Conservation (phyloP, 108 stramenopile genomes). For the Skeletonema tropicum region DNA sequence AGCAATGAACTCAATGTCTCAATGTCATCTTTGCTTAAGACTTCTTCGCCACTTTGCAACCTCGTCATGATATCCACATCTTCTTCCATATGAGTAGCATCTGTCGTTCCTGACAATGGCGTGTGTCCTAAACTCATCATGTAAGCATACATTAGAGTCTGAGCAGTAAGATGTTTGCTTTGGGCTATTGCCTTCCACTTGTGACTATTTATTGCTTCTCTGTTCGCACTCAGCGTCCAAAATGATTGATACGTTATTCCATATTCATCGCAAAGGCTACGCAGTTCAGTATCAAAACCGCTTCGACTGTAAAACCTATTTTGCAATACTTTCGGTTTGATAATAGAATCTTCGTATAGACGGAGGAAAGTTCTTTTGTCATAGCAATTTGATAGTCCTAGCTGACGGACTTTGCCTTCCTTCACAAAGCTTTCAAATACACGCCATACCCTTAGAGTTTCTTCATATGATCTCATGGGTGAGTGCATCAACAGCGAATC, state of each 20-base stretch:
- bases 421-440: conserved; percentile 74
- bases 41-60: conserved; percentile 64
- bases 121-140: conserved; percentile 80
- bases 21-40: conserved; percentile 45
- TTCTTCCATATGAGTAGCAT: conserved; percentile 72
- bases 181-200: conserved; percentile 53
- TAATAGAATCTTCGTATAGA: conserved; percentile 58
- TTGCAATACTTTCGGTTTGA: conserved; percentile 86
- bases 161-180: conserved; percentile 61
- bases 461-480: conserved; percentile 52
- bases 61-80: conserved; percentile 83
- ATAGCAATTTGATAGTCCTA: conserved; percentile 85
- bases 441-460: conserved; percentile 71
- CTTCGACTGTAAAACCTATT: conserved; percentile 85
- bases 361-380: conserved; percentile 24
- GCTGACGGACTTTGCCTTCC: conserved; percentile 57
- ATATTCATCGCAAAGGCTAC: conserved; percentile 51
- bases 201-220: conserved; percentile 49
- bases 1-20: conserved; percentile 24
- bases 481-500: conserved; percentile 79
- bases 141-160: conserved; percentile 87
- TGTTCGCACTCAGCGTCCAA: conserved; percentile 77
- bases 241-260: conserved; percentile 65
- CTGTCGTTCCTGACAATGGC: conserved; percentile 83
- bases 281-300: conserved; percentile 77